A percentile compares a stretch with the other conserved stretches of the same genome.
Evolutionary conservation across 1,284 basidiomycete species (phyloP).

Genomic region (Malassezia vespertilionis): DNA sequence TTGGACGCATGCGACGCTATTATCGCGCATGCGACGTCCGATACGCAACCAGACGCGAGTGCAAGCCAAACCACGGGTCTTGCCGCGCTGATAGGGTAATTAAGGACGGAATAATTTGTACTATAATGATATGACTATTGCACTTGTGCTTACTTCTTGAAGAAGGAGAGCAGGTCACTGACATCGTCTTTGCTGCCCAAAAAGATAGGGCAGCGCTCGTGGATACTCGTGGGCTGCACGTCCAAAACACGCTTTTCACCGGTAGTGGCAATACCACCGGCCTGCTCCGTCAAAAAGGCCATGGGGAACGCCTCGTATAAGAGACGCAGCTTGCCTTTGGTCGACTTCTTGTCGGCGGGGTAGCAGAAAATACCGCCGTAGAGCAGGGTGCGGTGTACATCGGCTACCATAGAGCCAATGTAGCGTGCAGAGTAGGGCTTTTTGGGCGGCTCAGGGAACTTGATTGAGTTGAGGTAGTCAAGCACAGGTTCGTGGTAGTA

Average conservation of each 20-base stretch:
- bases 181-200: conserved; percentile 91
- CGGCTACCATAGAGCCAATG: conserved; percentile 96
- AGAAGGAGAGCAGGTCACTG: conserved; percentile 53
- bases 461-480: conserved; percentile 88
- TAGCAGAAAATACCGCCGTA: conserved; percentile 99
- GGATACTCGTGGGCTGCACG: conserved; percentile 75
- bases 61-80: conserved; percentile 1
- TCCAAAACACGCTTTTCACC: conserved; percentile 85
- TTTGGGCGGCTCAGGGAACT: conserved; percentile 53
- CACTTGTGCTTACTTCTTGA: conserved; percentile 6
- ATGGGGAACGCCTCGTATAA: conserved; percentile 99
- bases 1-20: conserved; percentile 15
- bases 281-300: conserved; percentile 92
- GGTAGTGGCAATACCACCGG: conserved; percentile 90
- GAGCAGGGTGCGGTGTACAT: conserved; percentile 87
- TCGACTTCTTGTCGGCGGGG: conserved; percentile 94
- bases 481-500: conserved; percentile 64
- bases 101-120: neutral
- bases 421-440: conserved; percentile 58
- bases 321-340: conserved; percentile 83
- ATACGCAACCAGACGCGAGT: neutral
- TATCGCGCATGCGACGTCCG: neutral
- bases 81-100: neutral
- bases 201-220: conserved; percentile 87
- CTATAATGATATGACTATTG: neutral